Evolutionary conservation across 805 yeast genomes (phyloP).

Genomic region (Nakazawaea peltata): DNA sequence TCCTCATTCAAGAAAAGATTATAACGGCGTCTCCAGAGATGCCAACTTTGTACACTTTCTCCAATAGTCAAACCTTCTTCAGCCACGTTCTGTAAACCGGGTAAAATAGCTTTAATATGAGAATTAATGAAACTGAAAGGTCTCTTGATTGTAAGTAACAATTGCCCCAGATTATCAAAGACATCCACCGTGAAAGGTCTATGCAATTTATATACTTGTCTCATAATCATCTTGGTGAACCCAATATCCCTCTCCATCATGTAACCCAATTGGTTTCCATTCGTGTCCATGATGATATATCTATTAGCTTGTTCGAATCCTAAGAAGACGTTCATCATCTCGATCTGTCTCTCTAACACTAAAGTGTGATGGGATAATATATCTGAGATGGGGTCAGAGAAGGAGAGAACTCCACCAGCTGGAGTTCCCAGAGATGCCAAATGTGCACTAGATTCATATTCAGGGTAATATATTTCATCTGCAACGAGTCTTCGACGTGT

Average conservation of each 20-base stretch:
- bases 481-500: conserved; percentile 5
- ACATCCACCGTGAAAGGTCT: conserved; percentile 78
- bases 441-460: conserved; percentile 4
- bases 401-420: conserved; percentile 34
- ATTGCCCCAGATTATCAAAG: conserved; percentile 54
- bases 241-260: conserved; percentile 80
- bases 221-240: conserved; percentile 54
- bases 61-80: conserved; percentile 54
- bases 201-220: conserved; percentile 80
- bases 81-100: conserved; percentile 31
- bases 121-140: conserved; percentile 88
- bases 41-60: conserved; percentile 91
- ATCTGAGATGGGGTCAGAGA: conserved; percentile 50
- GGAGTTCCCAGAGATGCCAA: too few relatives aligned
- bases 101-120: conserved; percentile 66
- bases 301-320: conserved; percentile 91
- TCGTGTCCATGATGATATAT: conserved; percentile 63
- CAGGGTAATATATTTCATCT: conserved; percentile 7
- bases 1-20: conserved; percentile 52
- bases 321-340: conserved; percentile 75
- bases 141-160: conserved; percentile 59
- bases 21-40: conserved; percentile 85
- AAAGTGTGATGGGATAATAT: conserved; percentile 74
- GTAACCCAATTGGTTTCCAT: conserved; percentile 71
- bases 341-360: conserved; percentile 82